Evolutionary conservation across 2,329 filamentous ascomycete genomes (phyloP).

Genomic region (Calonectria ilicicola): DNA sequence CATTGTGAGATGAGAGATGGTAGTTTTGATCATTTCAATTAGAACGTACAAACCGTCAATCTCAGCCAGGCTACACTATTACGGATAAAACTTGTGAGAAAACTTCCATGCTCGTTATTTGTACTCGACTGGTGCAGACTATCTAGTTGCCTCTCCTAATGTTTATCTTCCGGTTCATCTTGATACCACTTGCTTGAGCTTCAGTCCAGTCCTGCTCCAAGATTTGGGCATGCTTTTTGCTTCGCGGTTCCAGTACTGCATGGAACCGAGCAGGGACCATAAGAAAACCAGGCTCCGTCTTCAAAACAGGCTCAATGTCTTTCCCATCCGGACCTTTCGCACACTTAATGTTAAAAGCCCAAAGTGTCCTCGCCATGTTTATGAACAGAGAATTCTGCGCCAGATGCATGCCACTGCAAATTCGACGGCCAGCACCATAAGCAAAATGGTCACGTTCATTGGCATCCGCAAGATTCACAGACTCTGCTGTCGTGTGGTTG

Average conservation of each 20-base stretch:
- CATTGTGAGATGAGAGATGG: too few species aligned
- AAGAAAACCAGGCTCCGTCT: conserved; percentile 26
- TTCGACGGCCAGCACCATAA: conserved; percentile 26
- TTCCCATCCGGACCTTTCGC: conserved; percentile 11
- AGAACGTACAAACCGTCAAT: too few species aligned
- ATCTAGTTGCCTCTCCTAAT: neutral
- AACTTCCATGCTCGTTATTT: neutral
- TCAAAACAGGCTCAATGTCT: conserved; percentile 17
- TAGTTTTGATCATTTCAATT: too few species aligned
- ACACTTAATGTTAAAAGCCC: conserved; percentile 28
- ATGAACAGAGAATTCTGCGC: conserved; percentile 30
- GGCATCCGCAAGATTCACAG: conserved; percentile 12
- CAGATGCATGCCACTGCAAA: conserved; percentile 29
- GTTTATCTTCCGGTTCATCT: neutral
- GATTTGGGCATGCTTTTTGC: conserved; percentile 9
- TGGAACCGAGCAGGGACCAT: conserved; percentile 22
- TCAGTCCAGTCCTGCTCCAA: neutral
- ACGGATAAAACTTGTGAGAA: too few species aligned
- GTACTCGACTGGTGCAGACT: neutral
- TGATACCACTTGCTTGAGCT: neutral
- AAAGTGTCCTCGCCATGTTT: conserved; percentile 24
- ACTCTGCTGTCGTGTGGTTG: conserved; percentile 9
- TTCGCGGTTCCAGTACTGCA: neutral
- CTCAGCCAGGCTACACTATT: too few species aligned
- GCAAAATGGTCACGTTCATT: conserved; percentile 28